phyloP scores from a whole-genome alignment of 1,139 yeast species.

The Taiozyma sp. region DNA sequence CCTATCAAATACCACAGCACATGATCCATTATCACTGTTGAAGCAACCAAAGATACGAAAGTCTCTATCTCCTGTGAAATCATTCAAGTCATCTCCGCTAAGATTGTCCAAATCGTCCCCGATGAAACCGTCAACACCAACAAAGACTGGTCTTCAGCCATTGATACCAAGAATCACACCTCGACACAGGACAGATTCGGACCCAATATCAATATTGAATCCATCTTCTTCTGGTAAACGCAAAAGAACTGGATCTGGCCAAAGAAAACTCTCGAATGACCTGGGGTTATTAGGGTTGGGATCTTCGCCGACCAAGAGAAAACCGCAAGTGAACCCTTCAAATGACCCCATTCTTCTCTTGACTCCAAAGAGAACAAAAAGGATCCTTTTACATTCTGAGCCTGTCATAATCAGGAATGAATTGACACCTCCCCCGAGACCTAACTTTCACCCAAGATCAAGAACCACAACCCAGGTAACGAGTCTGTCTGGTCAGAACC shows the following conservation, averaged over 20 bases:
- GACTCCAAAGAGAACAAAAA: background rate
- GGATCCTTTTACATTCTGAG: background rate
- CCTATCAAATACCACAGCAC: background rate
- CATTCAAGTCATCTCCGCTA: background rate
- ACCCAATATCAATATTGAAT: conserved; percentile 17
- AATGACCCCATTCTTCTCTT: background rate
- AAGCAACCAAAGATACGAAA: conserved; percentile 28
- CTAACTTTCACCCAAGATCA: background rate
- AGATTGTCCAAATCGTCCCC: conserved; percentile 45
- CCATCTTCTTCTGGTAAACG: conserved; percentile 1
- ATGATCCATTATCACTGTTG: background rate
- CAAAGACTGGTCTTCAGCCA: background rate
- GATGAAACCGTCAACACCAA: conserved; percentile 32
- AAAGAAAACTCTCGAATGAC: background rate
- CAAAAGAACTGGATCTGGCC: background rate
- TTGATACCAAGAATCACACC: background rate
- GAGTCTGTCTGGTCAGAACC: background rate
- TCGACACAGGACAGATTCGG: background rate
- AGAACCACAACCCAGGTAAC: background rate
- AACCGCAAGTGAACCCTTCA: background rate
- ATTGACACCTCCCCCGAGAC: background rate
- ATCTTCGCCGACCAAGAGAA: background rate
- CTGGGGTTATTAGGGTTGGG: background rate
- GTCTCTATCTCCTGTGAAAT: conserved; percentile 23
- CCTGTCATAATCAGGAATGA: background rate